Base-by-base conservation (phyloP, 1,284 basidiomycete species). In the Microbotryum intermedium region DNA sequence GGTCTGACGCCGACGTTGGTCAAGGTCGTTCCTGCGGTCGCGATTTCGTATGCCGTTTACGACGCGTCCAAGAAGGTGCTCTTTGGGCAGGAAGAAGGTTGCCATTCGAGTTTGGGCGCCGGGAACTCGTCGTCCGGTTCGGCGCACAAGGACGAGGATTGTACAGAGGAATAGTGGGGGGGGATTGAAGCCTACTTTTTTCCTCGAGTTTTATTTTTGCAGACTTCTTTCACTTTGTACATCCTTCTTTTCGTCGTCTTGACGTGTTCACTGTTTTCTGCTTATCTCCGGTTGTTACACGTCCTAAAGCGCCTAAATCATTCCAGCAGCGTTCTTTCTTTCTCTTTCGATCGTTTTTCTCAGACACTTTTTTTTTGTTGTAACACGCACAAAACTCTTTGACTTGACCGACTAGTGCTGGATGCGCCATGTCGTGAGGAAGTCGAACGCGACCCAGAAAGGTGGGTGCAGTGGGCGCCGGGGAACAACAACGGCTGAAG, bases 1-100 rank as follows among this genome's bases (percentile, higher is more conserved):
- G 60, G 58, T 55, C 52, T 68, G 53, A 64, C 69, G 54, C 53
- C 67, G 51, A 58, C 64, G 10, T 61, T 69, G 45, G 43, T 59
- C 60, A 90, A 70, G 85, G 91, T 97, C 60, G 85, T 94, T 53
- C 91, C 91, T 54, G 86, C 91, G 13, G 91, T 95, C 34, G 93
- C 90, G 26, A 94, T 97, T 77, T 89, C 88, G n/a, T 61, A 65
- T 42, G 63, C 65, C 46, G 65, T 67, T 9, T 67, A 67, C 56
- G 65, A 67, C 42, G 39, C 52, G 25, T 62, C 60, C 26, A 67
- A 67, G 52, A 60, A 60, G 52, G 25, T 67, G n/a, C 46, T 67
- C 16, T 67, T 67, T 21, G 56, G 58, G 16, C 47, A 29, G 25
- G 65, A 67, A 23, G 43, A 55, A 10, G 57, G 34, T 11, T 39